These are phyloP conservation scores for Phytophthora megakarya DNA, from an alignment of 352 stramenopile species.

Conservation along the genomic window DNA sequence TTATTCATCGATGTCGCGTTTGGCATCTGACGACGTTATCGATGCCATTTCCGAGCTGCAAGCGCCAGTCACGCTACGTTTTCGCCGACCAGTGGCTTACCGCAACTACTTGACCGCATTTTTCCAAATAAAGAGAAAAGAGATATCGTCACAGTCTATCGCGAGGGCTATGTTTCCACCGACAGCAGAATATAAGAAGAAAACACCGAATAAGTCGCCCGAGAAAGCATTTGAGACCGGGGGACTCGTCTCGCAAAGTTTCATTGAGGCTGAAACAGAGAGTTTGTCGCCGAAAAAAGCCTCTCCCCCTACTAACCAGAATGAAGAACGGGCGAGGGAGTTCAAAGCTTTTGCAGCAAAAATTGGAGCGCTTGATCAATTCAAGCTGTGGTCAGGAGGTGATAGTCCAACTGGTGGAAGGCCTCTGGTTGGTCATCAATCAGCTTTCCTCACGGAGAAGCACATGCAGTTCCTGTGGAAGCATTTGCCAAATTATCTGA, in stretches of 20 bases:
- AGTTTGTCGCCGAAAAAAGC: conserved; percentile 23
- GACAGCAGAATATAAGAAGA: conserved; percentile 68
- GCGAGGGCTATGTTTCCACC: conserved; percentile 71
- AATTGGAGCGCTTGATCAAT: conserved; percentile 58
- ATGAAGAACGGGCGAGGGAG: conserved; percentile 34
- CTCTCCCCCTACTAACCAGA: conserved; percentile 16
- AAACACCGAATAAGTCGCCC: conserved; percentile 7
- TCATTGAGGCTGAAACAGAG: conserved; percentile 34
- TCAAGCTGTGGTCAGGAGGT: conserved; percentile 54
- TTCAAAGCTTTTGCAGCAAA: conserved; percentile 54
- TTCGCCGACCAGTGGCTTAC: conserved; percentile 63
- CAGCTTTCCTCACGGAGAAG: conserved; percentile 63
- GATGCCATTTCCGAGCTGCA: conserved; percentile 53
- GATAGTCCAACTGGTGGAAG: conserved; percentile 31
- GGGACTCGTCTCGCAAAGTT: conserved; percentile 36
- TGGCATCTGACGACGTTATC: conserved; percentile 61
- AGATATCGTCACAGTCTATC: conserved; percentile 53
- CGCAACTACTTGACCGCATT: conserved; percentile 57
- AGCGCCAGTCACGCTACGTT: conserved; percentile 53
- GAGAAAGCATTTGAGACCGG: conserved; percentile 23
- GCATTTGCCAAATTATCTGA: conserved; percentile 61
- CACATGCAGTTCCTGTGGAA: conserved; percentile 75
- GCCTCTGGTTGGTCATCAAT: conserved; percentile 40
- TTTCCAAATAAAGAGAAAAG: conserved; percentile 35
- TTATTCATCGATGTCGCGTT: conserved; percentile 47